Base-by-base conservation (phyloP, 2,329 filamentous ascomycete genomes). In the Botrytis porri region DNA sequence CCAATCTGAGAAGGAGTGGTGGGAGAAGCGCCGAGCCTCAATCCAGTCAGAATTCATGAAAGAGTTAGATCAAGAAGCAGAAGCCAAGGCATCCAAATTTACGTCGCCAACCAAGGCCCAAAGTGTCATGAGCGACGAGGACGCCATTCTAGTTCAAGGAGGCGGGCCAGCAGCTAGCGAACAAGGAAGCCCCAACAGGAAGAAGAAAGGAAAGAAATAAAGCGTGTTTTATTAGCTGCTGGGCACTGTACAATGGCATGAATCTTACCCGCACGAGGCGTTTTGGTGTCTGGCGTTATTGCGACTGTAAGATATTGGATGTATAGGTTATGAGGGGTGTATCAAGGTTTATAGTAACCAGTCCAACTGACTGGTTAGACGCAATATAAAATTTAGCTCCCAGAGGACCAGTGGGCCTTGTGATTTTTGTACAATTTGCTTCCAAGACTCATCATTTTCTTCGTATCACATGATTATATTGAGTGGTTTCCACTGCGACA, bases 1-100 rank as follows among this genome's bases (percentile, higher is more conserved):
- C 2, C 86, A 88, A 16, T 85, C 89, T 59, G 96, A 98, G 84
- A 93, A 92, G 84, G 87, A 91, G 80, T 97, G 94, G 94, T 99
- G 96, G 96, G 93, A 94, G 81, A 93, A 93, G 85, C 92, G 92
- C 81, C 89, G 90, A 78, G 87, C 89, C 63, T 87, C 87, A 75
- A 94, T 97, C 77, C 87, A 92, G 81, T 86, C 88, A 70, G 91
- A 90, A 22, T 94, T 96, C 79, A 91, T 97, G 88, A 93, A 92
- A 83, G 94, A 98, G 84, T 85, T 97, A 65, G 92, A 95, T 72
- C 87, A 88, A 39, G 88, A 86, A 69, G 86, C 88, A 74, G 48
- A 67, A 66, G 83, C 85, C 77, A 82, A 80, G 63, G 82, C 84
- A 79, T 76, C 81, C 75, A 75, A 79, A 75, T 12, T 72, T 25